Base-by-base conservation (phyloP, 1,284 basidiomycete species). In the Rhodotorula sp. region DNA sequence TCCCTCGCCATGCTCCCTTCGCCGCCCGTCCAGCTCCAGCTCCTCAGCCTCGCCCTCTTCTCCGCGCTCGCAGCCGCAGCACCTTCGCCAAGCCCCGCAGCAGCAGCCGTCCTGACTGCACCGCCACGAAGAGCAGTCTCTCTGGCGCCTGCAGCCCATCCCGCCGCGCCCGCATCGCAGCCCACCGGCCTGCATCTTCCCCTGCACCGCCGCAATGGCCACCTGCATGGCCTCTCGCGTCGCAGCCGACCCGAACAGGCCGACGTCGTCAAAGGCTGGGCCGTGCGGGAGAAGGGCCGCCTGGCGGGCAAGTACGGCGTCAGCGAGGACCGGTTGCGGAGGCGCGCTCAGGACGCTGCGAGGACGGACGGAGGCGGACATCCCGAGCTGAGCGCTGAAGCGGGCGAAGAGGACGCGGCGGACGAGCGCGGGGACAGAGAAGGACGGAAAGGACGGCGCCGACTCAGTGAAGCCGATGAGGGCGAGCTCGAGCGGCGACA, bases 201-300 rank as follows among this genome's bases (percentile, higher is more conserved):
- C 21, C 58, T 71, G 13, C 46, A 46, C 21, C 63, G 67, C 23
- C 66, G 50, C 12, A 64, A 68, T 53, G 59, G 66, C 17, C 72
- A 70, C 61, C 41, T 67, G 13, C 60, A 34, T 27, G 45, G 45
- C 44, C n/a, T 66, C 50, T 60, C 53, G n/a, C 25, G 45, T 10
- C 25, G 56, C 27, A 59, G 54, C 45, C 59, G 59, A 9, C 41
- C 34, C 10, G 54, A 61, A 21, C 52, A 64, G 53, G 48, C 58
- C 48, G 70, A 61, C 8, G 50, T 60, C 23, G 59, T 75, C 1
- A 44, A 63, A 2, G n/a, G 44, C 3, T 79, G 78, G 78, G 78
- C 78, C 1, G 55, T 76, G 16, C 48, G 74, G 14, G 78, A 78
- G 60, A 70, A 68, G 27, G 72, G 66, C 4, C 49, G 75, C 27